These are phyloP conservation scores for Aquanectria penicillioides DNA, from an alignment of 2,329 filamentous ascomycete genomes.

Conservation along the genomic window DNA sequence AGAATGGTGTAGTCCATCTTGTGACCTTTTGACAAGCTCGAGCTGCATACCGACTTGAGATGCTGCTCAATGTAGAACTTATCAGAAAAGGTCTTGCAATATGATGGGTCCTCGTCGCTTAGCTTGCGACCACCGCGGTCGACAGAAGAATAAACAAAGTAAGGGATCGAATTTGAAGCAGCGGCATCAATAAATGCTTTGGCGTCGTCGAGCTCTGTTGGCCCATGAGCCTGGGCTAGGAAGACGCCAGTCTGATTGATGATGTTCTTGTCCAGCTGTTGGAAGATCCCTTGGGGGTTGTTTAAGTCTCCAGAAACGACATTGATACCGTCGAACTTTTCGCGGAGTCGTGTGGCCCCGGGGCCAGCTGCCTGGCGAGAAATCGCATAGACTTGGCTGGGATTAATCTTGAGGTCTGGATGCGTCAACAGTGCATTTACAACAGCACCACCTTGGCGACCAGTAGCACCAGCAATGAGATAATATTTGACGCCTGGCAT, in stretches of 20 bases:
- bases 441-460: conserved; percentile 43
- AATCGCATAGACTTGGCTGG: conserved; percentile 53
- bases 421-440: conserved; percentile 40
- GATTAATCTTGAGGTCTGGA: conserved; percentile 55
- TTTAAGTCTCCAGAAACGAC: conserved; percentile 66
- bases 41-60: conserved; percentile 52
- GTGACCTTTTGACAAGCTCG: background rate
- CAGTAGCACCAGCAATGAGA: conserved; percentile 43
- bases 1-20: conserved; percentile 43
- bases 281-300: conserved; percentile 58
- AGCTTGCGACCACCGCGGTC: conserved; percentile 72
- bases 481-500: conserved; percentile 27
- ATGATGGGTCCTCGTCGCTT: conserved; percentile 47
- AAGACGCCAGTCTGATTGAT: conserved; percentile 30
- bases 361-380: conserved; percentile 59
- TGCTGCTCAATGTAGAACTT: conserved; percentile 70
- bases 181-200: conserved; percentile 63
- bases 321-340: conserved; percentile 54
- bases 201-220: conserved; percentile 57
- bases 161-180: conserved; percentile 58
- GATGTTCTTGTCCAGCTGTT: conserved; percentile 26
- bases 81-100: conserved; percentile 46
- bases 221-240: conserved; percentile 46
- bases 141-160: conserved; percentile 71
- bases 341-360: conserved; percentile 47